A percentile compares a stretch with the other conserved stretches of the same genome.
These are phyloP conservation scores for Dittrichia graveolens DNA, from an alignment of 129 eudicot species.

Conservation along the genomic window DNA sequence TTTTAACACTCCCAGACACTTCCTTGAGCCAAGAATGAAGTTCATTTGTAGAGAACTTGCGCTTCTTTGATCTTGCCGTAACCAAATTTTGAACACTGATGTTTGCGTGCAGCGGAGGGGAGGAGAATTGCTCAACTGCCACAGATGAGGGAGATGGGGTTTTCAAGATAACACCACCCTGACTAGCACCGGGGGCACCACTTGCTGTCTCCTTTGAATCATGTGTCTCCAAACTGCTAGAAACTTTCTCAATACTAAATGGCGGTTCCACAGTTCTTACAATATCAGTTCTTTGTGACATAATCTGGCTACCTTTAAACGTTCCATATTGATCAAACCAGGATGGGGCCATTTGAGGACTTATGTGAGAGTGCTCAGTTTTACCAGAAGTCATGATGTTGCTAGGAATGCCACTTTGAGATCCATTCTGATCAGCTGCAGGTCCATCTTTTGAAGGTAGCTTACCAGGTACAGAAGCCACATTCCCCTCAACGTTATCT, in stretches of 20 bases:
- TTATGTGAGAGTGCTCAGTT: slow-evolving; percentile 48
- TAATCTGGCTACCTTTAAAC: slow-evolving; percentile 59
- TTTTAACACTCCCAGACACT: slow-evolving; percentile 44
- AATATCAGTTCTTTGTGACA: slow-evolving; percentile 40
- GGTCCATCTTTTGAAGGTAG: slow-evolving; percentile 42
- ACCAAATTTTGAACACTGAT: slow-evolving; percentile 34
- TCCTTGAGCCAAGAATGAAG: slow-evolving; percentile 69
- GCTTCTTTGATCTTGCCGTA: slow-evolving; percentile 50
- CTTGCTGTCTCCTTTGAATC: slow-evolving; percentile 40
- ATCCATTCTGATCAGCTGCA: slow-evolving; percentile 38
- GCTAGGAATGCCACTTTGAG: slow-evolving; percentile 36
- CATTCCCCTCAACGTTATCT: slow-evolving; percentile 36
- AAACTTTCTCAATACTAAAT: slow-evolving; percentile 38
- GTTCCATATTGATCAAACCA: slow-evolving; percentile 81
- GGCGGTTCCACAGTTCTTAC: slow-evolving; percentile 47
- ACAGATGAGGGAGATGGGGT: slow-evolving; percentile 31
- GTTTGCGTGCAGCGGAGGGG: slow-evolving; percentile 31
- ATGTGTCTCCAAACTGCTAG: slow-evolving; percentile 42
- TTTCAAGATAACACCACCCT: slow-evolving; percentile 33
- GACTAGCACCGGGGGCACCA: slow-evolving; percentile 43
- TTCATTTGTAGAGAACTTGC: slow-evolving; percentile 48
- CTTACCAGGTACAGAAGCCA: slow-evolving; percentile 43
- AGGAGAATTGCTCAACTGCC: slow-evolving; percentile 38
- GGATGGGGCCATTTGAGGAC: slow-evolving; percentile 88
- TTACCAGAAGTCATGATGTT: slow-evolving; percentile 35